Evolutionary conservation across 108 stramenopile genomes (phyloP), one percentile per base, ranked within the genome.

Genomic region (Cyclotella sp.): DNA sequence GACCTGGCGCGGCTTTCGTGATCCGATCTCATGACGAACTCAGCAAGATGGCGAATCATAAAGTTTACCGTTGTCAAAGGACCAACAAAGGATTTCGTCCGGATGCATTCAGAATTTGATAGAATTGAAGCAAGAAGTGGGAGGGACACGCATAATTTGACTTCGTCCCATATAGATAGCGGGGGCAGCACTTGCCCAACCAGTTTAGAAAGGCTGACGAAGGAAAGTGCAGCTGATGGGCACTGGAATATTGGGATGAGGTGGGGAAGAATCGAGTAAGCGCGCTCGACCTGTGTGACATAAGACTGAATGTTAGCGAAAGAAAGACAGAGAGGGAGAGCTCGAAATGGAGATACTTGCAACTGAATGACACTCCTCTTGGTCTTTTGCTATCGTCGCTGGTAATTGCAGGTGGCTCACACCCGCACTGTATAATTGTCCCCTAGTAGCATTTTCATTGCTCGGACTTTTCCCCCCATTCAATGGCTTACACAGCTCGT

Each of bases 51-150:
- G 19, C 72, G 22, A 30, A 53, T 63, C 69, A 78, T 71, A 12
- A 72, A 64, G 52, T 76, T 70, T 43, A 83, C 70, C 5, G 28
- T 52, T 43, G 59, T 24, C 21, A n/a, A 46, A 39, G 70, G 63
- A 45, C 52, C 61, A 45, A 26, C 22, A 22, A 66, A 49, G 24
- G 61, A 26, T n/a, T 27, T 42, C 9, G 30, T 69, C 74, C 77
- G 52, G 18, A 74, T 46, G 52, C 69, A 4, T 41, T 47, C 64
- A 19, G 40, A 27, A 64, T 54, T 53, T 21, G 60, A 44, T 18
- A 93, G 78, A 22, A 86, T 77, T 26, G 79, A 80, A 63, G 84
- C 82, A n/a, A 91, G 60, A 24, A 93, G 58, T n/a, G 93, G 90
- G 9, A 91, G 70, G 42, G 67, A 30, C 13, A 89, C 79, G 43